Evolutionary conservation across 2,329 filamentous ascomycete species (phyloP), one percentile per base, ranked within the genome.

Genomic region (Chrysoporthe cubensis): DNA sequence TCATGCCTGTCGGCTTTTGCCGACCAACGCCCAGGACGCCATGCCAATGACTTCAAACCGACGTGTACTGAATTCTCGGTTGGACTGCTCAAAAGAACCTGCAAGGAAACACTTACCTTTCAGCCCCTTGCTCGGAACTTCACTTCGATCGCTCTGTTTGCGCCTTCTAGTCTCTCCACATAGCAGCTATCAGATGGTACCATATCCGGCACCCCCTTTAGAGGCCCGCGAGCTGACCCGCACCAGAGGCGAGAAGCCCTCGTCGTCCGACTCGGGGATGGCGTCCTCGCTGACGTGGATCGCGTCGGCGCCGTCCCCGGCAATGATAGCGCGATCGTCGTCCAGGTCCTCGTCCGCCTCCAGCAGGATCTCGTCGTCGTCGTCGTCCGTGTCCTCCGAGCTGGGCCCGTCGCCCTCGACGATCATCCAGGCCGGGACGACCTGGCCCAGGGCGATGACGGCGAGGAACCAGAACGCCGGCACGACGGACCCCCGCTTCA

Each of bases 401-500:
- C 82, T 76, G 78, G 93, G 82, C 0, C 92, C 92, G 9, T 93
- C 88, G 48, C 90, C 90, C 74, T 97, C 88, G 16, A 89, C 85
- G 0, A 96, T 85, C 80, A 89, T 91, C 77, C 89, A 92, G 0
- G 91, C 87, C 0, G 93, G 91, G 2, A 97, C 77, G 0, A 88
- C 88, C 21, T 91, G 91, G 1, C 93, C 60, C 0, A 87, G 70
- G 0, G 89, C 86, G 57, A 96, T 81, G 0, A 80, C 73, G 0
- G 88, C 85, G n/a, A 97, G 82, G 4, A 91, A 83, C 88, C 92
- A 97, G 87, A 92, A 97, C 0, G 94, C 90, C 0, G 91, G 81
- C 63, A 96, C 87, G 42, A 96, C 84, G 75, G 93, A 95, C 0
- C 92, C 92, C 42, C 84, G 81, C 73, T 91, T 87, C 0, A 93